Evolutionary conservation across 306 rosid species (phyloP), one percentile per base, ranked within the genome.

Genomic region (Sicyos baderoa): DNA sequence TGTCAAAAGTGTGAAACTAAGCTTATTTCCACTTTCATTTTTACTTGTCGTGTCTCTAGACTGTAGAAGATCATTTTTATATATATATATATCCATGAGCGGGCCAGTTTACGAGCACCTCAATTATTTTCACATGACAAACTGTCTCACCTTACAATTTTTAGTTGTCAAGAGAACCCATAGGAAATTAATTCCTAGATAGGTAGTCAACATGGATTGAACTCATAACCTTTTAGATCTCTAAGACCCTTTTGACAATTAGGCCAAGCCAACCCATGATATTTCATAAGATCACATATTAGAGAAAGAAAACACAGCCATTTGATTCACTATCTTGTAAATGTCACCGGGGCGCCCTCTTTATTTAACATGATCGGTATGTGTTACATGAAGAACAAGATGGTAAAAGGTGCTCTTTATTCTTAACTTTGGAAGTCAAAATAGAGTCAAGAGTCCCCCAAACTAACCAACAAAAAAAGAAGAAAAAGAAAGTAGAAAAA

Each of bases 371-470:
- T 11, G 60, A 48, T 27, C 42, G n/a, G 53, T 25, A 40, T 49
- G 62, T 71, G 44, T 64, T 64, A 48, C 73, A 65, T 48, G 51
- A 72, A 65, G 62, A 69, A 52, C 32, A 47, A 12, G 51, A 47
- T n/a, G 51, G 51, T 14, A 47, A 47, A 47, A 47, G 13, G 51
- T 47, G 51, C 51, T 12, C 16, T 9, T n/a, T 13, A 14, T 47
- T 47, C 51, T 47, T 13, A 47, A 47, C 51, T 47, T 47, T 11
- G 51, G 1, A 47, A 47, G 51, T 47, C 51, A 47, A 47, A 47
- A 47, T 47, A 47, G 51, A 47, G 51, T 47, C 6, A 4, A 45
- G 49, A 45, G 15, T 45, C 42, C 49, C 49, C 49, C 42, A 35
- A 4, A 45, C 49, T 10, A 45, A 44, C 49, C 49, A 3, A 44